These are phyloP conservation scores for Halophytophthora polymorphica DNA, from an alignment of 352 stramenopile genomes.

Conservation along the genomic window DNA sequence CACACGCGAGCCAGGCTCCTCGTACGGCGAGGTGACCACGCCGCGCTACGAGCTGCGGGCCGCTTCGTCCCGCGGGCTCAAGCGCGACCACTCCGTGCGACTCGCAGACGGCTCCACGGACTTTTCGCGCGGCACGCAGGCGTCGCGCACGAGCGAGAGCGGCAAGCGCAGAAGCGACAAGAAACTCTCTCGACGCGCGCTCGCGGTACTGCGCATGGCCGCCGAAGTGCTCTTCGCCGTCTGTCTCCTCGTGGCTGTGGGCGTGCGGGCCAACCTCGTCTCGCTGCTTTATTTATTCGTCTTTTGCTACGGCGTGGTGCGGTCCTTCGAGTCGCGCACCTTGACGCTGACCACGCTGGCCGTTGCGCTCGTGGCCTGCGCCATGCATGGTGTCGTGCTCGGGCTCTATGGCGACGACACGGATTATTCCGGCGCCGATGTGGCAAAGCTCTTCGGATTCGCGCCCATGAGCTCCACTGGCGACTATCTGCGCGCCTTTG, in stretches of 20 bases:
- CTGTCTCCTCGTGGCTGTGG: slow-evolving; percentile 51
- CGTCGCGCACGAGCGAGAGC: slow-evolving; percentile 1
- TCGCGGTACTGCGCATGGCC: slow-evolving; percentile 17
- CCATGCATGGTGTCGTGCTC: slow-evolving; percentile 42
- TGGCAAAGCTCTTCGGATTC: slow-evolving; percentile 47
- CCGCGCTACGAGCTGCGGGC: slow-evolving; percentile 15
- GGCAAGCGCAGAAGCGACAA: slow-evolving; percentile 1
- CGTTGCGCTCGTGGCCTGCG: slow-evolving; percentile 40
- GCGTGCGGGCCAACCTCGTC: slow-evolving; percentile 48
- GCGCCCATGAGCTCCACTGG: slow-evolving; percentile 25
- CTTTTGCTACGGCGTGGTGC: slow-evolving; percentile 58
- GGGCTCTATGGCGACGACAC: slow-evolving; percentile 11
- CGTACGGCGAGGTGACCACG: slow-evolving; percentile 39
- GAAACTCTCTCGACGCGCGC: slow-evolving; percentile 18
- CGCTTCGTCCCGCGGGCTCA: slow-evolving; percentile 4
- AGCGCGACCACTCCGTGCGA: slow-evolving; percentile 7
- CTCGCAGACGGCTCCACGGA: slow-evolving; percentile 10
- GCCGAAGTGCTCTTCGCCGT: slow-evolving; percentile 43
- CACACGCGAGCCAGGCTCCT: slow-evolving; percentile 9
- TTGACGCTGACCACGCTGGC: slow-evolving; percentile 44
- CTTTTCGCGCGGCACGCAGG: slow-evolving; percentile 7
- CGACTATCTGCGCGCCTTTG: slow-evolving; percentile 46
- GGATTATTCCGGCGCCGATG: slow-evolving; percentile 12
- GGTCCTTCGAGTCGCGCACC: slow-evolving; percentile 55
- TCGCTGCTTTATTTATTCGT: slow-evolving; percentile 69